phyloP scores from a whole-genome alignment of 2,329 filamentous ascomycete species.

The Sordariomycetes sp. region DNA sequence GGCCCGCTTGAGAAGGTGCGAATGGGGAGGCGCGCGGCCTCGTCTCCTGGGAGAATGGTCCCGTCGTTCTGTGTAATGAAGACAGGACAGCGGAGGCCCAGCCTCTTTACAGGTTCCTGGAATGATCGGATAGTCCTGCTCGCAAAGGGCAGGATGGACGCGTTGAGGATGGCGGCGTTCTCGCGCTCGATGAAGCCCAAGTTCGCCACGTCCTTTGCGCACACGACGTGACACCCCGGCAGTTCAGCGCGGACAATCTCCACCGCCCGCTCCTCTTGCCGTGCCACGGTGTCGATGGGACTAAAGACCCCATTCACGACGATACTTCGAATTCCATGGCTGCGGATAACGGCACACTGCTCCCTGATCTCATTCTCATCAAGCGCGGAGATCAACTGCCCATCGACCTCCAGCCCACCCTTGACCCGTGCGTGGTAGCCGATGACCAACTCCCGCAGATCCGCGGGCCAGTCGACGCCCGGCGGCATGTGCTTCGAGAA shows the following conservation, averaged over 20 bases:
- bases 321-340: conserved; percentile 29
- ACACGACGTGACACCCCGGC: conserved; percentile 29
- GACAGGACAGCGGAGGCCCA: conserved; percentile 37
- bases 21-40: conserved; percentile 43
- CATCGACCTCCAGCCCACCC: conserved; percentile 39
- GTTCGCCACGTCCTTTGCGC: conserved; percentile 37
- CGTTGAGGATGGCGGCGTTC: conserved; percentile 52
- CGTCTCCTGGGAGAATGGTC: conserved; percentile 38
- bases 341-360: conserved; percentile 23
- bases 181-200: conserved; percentile 46
- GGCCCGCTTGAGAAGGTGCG: conserved; percentile 49
- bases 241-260: conserved; percentile 25
- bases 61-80: conserved; percentile 54
- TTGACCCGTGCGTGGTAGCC: conserved; percentile 29
- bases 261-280: conserved; percentile 33
- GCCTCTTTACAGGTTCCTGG: conserved; percentile 24
- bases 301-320: conserved; percentile 37
- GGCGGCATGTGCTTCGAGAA: conserved; percentile 36
- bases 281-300: conserved; percentile 33
- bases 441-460: conserved; percentile 31
- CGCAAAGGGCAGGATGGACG: conserved; percentile 44
- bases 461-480: conserved; percentile 37
- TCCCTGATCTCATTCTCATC: conserved; percentile 24
- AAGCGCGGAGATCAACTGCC: conserved; percentile 28
- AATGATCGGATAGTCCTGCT: conserved; percentile 43